Evolutionary conservation across 2,329 filamentous ascomycete genomes (phyloP).

Genomic region (Helminthosporium solani): DNA sequence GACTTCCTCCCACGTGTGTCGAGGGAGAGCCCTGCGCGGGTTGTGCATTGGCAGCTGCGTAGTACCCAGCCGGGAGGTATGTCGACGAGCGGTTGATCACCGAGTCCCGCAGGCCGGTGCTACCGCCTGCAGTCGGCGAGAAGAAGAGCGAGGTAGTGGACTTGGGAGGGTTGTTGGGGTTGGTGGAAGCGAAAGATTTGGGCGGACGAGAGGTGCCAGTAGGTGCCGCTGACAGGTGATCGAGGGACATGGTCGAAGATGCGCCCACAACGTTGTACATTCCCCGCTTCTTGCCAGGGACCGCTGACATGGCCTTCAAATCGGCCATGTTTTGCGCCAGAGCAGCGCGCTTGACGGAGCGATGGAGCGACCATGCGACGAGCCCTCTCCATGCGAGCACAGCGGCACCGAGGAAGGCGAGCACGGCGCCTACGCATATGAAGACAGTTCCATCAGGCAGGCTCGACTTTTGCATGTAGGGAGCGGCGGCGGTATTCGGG

Average conservation of each 20-base stretch:
- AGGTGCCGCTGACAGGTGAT: constrained; percentile 47
- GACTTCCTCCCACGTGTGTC: constrained; percentile 46
- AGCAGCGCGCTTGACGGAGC: constrained; percentile 85
- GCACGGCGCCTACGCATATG: constrained; percentile 85
- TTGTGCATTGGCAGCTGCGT: constrained; percentile 66
- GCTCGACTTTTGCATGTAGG: constrained; percentile 85
- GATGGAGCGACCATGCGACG: constrained; percentile 87
- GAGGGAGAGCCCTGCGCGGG: constrained; percentile 44
- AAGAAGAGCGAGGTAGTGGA: constrained; percentile 73
- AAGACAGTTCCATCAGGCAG: constrained; percentile 93
- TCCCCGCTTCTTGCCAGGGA: constrained; percentile 40
- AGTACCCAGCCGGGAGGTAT: constrained; percentile 91
- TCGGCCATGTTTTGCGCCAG: constrained; percentile 69
- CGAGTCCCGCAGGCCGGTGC: constrained; percentile 49
- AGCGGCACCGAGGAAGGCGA: constrained; percentile 79
- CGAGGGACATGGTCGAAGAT: constrained; percentile 58
- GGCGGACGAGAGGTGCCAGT: constrained; percentile 33
- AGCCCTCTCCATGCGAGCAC: constrained; percentile 85
- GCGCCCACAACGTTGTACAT: constrained; percentile 49
- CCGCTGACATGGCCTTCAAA: constrained; percentile 62
- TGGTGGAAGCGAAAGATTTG: constrained; percentile 31
- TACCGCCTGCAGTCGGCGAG: constrained; percentile 75
- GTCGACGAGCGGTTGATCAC: constrained; percentile 66
- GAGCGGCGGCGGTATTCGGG: constrained; percentile 79
- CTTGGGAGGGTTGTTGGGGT: constrained; percentile 27